Evolutionary conservation across 208 protist species (phyloP).

Genomic region (Spongospora subterranea): DNA sequence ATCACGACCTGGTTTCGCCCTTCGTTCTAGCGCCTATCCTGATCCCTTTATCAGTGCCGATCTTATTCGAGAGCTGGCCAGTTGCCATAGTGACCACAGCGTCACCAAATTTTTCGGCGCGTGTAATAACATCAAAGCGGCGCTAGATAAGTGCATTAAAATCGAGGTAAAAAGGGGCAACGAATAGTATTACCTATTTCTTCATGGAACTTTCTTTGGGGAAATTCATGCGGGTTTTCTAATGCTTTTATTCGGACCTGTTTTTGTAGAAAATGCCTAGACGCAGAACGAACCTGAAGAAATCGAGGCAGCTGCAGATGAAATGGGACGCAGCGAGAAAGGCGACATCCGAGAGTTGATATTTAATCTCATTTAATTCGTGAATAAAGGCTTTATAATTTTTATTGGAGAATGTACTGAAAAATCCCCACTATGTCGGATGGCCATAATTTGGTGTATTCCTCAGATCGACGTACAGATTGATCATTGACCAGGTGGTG

Average conservation of each 20-base stretch:
- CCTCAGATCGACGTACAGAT: too few species aligned
- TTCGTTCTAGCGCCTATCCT: not conserved
- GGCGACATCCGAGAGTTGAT: not conserved
- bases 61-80: not conserved
- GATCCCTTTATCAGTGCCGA: not conserved
- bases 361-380: too few species aligned
- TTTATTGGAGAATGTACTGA: too few species aligned
- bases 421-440: too few species aligned
- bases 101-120: conserved; percentile 48
- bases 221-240: not conserved
- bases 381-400: too few species aligned
- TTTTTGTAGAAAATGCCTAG: not conserved
- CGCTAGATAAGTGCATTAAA: conserved; percentile 1
- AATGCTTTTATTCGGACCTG: not conserved
- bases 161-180: too few species aligned
- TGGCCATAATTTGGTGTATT: too few species aligned
- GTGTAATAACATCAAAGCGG: conserved; percentile 31
- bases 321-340: not conserved
- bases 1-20: not conserved
- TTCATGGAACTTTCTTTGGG: too few species aligned
- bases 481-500: too few species aligned
- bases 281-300: not conserved
- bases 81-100: not conserved
- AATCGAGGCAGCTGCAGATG: not conserved
- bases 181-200: too few species aligned